These are phyloP conservation scores for Jamesozyma rosinii DNA, from an alignment of 805 yeast species.

Conservation along the genomic window DNA sequence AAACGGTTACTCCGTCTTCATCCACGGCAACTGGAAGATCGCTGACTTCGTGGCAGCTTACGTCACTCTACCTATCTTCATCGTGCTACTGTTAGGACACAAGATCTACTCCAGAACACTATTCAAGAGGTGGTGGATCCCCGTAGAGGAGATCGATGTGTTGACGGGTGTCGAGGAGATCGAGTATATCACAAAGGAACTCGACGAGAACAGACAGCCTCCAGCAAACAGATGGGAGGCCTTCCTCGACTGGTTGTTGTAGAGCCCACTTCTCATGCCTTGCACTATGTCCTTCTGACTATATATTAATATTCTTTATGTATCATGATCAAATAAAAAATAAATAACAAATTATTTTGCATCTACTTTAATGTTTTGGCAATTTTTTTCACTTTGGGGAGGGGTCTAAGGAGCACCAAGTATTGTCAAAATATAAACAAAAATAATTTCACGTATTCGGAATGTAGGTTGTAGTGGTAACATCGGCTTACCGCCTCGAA, in stretches of 20 bases:
- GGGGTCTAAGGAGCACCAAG: too few species aligned
- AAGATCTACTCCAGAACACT: conserved; percentile 37
- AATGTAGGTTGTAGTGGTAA: too few species aligned
- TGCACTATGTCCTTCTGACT: too few species aligned
- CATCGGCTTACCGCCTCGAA: too few species aligned
- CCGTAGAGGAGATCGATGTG: conserved; percentile 52
- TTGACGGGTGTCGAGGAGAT: conserved; percentile 50
- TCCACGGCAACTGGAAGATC: conserved; percentile 40
- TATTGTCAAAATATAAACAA: too few species aligned
- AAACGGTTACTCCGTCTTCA: conserved; percentile 64
- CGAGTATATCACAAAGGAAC: conserved; percentile 41
- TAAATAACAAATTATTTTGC: too few species aligned
- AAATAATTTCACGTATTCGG: too few species aligned
- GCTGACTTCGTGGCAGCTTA: conserved; percentile 65
- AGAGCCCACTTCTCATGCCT: too few species aligned
- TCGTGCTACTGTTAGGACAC: conserved; percentile 50
- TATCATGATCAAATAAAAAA: too few species aligned
- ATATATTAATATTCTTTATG: too few species aligned
- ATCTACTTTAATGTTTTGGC: too few species aligned
- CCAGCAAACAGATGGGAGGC: conserved; percentile 17
- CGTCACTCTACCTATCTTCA: conserved; percentile 41
- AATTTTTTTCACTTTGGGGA: too few species aligned
- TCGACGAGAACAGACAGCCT: conserved; percentile 17
- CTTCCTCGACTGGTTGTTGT: conserved; percentile 11
- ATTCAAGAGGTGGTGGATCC: conserved; percentile 37